Conservation (phyloP, 768 basidiomycete species). For the Hebeloma cylindrosporum region DNA sequence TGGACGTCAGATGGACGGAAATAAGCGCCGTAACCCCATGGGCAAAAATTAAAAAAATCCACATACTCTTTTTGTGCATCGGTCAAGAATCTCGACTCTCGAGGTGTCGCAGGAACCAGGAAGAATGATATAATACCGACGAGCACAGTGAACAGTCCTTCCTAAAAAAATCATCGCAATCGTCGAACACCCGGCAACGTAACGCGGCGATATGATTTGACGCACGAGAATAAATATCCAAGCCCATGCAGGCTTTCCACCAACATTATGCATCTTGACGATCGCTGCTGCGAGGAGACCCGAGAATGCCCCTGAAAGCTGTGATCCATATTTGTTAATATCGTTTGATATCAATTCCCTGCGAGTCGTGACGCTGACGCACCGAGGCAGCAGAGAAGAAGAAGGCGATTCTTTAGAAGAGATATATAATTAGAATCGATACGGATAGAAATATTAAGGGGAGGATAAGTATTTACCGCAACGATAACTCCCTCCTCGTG, state of each 20-base stretch:
- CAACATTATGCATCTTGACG: conserved; percentile 50
- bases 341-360: background rate
- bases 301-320: conserved; percentile 60
- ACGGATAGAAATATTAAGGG: background rate
- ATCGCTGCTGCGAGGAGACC: conserved; percentile 66
- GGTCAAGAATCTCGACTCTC: conserved; percentile 20
- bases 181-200: too few relatives aligned
- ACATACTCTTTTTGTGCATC: conserved; percentile 30
- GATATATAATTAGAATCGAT: background rate
- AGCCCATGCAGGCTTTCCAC: conserved; percentile 58
- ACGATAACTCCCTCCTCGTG: conserved; percentile 23
- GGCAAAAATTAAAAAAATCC: background rate
- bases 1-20: background rate
- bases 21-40: background rate
- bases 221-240: conserved; percentile 34
- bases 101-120: conserved; percentile 11
- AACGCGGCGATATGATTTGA: background rate
- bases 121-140: background rate
- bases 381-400: conserved; percentile 41
- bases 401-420: conserved; percentile 35
- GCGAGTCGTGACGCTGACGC: conserved; percentile 1
- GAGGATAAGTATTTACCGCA: conserved; percentile 9
- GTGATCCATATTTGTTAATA: background rate
- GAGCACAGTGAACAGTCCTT: conserved; percentile 14
- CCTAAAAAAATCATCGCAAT: conserved; percentile 11